Evolutionary conservation across 2,329 filamentous ascomycete genomes (phyloP), one percentile per base, ranked within the genome.

Genomic region (Sclerotinia trifoliorum): DNA sequence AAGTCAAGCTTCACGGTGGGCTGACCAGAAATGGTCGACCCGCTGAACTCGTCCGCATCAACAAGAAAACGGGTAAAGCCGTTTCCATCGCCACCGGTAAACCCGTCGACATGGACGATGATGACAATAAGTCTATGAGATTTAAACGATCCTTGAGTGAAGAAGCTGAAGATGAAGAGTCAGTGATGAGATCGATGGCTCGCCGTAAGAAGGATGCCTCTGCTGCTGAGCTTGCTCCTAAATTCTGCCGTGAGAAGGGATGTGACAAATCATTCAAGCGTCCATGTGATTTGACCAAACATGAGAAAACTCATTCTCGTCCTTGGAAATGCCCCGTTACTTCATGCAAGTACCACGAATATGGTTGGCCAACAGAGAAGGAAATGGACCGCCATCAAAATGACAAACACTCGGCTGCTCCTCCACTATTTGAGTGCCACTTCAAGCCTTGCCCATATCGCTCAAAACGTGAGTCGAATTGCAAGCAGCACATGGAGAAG

Each of bases 401-500:
- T 79, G 95, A 99, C 83, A 97, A 96, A 82, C 95, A 99, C 81
- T 94, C 92, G 24, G 81, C 86, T 65, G 84, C 88, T 46, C 94
- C 95, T 5, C 84, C 88, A 55, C 88, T 96, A 82, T 97, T 88
- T 80, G 88, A 92, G 81, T 99, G 95, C 81, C 81, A 88, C 60
- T 98, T 86, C 80, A 85, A 88, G 74, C 90, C 90, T 32, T 98
- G 95, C 84, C 88, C 91, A 0, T 98, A 98, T 82, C 91, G 93
- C 77, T 97, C 94, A 15, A 98, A 98, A 84, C 90, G 94, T 69
- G 91, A 97, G 81, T 95, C 91, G 71, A 98, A 98, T 80, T 96
- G 93, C 86, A 97, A 97, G 79, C 94, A 97, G 80, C 94, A 98
- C 81, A 97, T 97, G 94, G 94, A 98, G 82, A 97, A 97, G 80